A percentile compares a stretch with the other conserved stretches of the same genome.
phyloP scores from a whole-genome alignment of 768 basidiomycete genomes.

The Rubroboletus pulcherrimus region DNA sequence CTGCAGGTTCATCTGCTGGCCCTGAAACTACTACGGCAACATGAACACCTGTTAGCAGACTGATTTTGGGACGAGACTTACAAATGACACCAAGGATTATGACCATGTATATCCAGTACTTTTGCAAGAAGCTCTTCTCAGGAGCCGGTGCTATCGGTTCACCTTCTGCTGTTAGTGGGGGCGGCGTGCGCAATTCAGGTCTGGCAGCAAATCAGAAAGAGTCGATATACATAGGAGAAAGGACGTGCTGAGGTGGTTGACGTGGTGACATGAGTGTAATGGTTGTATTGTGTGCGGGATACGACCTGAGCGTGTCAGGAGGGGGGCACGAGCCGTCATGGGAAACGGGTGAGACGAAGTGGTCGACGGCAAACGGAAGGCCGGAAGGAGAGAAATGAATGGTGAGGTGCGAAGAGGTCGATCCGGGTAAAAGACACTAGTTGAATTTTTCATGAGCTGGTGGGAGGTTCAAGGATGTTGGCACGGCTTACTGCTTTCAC shows the following conservation, averaged over 20 bases:
- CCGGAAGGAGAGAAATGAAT: constrained; percentile 49
- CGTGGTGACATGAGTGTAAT: constrained; percentile 47
- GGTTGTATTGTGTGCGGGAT: constrained; percentile 45
- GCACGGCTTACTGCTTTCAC: constrained; percentile 48
- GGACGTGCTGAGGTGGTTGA: constrained; percentile 55
- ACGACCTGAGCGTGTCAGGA: constrained; percentile 18
- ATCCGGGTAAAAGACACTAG: constrained; percentile 65
- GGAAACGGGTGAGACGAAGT: constrained; percentile 67
- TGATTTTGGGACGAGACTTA: constrained; percentile 34
- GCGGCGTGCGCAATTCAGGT: constrained; percentile 64
- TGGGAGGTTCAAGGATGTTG: constrained; percentile 37
- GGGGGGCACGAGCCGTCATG: constrained; percentile 61
- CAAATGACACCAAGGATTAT: constrained; percentile 54
- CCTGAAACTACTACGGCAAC: constrained; percentile 26
- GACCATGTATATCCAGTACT: constrained; percentile 86
- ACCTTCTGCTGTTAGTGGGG: constrained; percentile 63
- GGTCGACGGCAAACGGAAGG: constrained; percentile 63
- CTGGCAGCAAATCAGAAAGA: constrained; percentile 34
- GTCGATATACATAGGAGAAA: neutral
- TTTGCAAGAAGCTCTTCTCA: constrained; percentile 80
- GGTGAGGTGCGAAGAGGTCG: constrained; percentile 52
- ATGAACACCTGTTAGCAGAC: neutral
- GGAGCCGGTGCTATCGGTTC: constrained; percentile 53
- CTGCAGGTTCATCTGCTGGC: constrained; percentile 26
- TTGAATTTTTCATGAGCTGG: constrained; percentile 10